Evolutionary conservation across 495 filamentous ascomycete genomes (phyloP).

Genomic region (Penicillium alfredii): DNA sequence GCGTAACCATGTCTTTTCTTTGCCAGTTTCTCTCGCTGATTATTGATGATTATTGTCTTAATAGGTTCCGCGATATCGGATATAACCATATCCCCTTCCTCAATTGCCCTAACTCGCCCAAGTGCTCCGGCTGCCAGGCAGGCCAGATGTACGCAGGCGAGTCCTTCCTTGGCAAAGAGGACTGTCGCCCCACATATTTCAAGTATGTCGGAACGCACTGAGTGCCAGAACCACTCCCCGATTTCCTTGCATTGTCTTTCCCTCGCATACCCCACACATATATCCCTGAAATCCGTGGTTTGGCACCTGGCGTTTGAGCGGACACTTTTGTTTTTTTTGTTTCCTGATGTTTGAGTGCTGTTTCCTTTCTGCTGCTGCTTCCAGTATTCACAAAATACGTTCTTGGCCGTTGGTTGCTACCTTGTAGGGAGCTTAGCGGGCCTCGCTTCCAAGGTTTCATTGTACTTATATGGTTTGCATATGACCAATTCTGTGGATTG

Average conservation of each 20-base stretch:
- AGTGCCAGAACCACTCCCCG: constrained; percentile 17
- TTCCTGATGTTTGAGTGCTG: constrained; percentile 11
- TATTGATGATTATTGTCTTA: constrained; percentile 1
- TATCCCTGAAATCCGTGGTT: constrained; percentile 18
- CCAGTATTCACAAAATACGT: constrained; percentile 16
- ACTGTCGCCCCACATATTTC: constrained; percentile 96
- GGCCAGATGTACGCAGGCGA: constrained; percentile 87
- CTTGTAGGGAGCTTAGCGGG: constrained; percentile 13
- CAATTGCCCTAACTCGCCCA: constrained; percentile 95
- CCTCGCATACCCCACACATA: constrained; percentile 26
- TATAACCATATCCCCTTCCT: constrained; percentile 98
- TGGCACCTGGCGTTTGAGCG: constrained; percentile 29
- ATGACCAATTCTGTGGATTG: constrained; percentile 13
- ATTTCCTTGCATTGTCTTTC: constrained; percentile 20
- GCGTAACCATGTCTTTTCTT: constrained; percentile 29
- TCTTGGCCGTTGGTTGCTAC: constrained; percentile 13
- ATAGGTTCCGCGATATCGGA: constrained; percentile 97
- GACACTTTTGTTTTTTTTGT: constrained; percentile 24
- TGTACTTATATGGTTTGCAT: constrained; percentile 32
- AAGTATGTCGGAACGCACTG: constrained; percentile 82
- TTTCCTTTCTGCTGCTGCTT: constrained; percentile 10
- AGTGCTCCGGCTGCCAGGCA: constrained; percentile 82
- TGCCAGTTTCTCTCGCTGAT: constrained; percentile 9
- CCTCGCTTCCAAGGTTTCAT: constrained; percentile 22
- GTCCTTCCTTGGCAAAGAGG: constrained; percentile 75